Evolutionary conservation across 306 rosid species (phyloP).

Genomic region (Quercus engelmannii): DNA sequence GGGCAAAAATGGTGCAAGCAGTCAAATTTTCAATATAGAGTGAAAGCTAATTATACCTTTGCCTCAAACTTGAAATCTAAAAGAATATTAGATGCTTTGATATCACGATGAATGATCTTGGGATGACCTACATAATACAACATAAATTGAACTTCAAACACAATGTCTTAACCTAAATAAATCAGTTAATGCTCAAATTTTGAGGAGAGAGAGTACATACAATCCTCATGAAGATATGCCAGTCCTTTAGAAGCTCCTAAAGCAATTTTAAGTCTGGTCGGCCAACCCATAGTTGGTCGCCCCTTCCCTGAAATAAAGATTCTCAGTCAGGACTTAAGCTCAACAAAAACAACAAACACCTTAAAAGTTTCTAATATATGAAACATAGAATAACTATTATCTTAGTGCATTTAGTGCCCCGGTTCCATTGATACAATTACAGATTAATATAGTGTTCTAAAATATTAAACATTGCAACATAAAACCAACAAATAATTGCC

Average conservation of each 20-base stretch:
- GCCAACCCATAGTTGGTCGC: conserved; percentile 89
- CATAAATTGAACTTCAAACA: conserved; percentile 4
- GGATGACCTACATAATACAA: conserved; percentile 70
- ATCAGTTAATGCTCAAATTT: not conserved
- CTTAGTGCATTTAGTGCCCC: not conserved
- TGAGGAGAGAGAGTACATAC: conserved; percentile 42
- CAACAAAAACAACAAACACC: not conserved
- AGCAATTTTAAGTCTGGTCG: conserved; percentile 75
- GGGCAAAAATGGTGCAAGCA: not conserved
- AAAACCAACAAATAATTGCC: not conserved
- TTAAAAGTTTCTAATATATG: not conserved
- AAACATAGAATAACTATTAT: not conserved
- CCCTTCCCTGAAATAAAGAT: conserved; percentile 63
- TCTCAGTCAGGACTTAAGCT: conserved; percentile 24
- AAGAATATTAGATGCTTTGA: conserved; percentile 84
- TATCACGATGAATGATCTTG: conserved; percentile 96
- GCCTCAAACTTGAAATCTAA: conserved; percentile 92
- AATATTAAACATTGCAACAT: not conserved
- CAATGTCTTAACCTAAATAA: not conserved
- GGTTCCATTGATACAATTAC: too few species aligned
- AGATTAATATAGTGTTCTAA: not conserved
- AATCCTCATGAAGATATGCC: conserved; percentile 97
- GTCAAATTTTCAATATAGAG: not conserved
- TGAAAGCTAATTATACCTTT: conserved; percentile 39
- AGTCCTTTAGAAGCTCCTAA: conserved; percentile 95